These are phyloP conservation scores for Hypocreales sp. DNA, from an alignment of 2,329 filamentous ascomycete species.

Conservation along the genomic window DNA sequence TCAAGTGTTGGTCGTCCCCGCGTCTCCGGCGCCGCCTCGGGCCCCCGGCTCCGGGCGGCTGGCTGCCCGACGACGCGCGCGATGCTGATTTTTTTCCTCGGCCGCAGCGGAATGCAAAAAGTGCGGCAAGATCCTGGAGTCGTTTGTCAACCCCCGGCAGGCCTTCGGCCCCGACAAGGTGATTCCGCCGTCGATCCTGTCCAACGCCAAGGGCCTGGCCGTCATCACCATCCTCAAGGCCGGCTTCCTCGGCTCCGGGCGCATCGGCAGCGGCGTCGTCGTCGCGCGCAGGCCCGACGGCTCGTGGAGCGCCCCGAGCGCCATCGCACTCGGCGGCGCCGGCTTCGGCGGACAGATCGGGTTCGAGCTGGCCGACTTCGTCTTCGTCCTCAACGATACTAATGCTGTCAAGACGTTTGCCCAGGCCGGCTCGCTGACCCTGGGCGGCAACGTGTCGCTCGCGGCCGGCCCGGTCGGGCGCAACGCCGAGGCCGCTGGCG, in stretches of 20 bases:
- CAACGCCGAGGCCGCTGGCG: conserved; percentile 91
- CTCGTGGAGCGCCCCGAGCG: conserved; percentile 66
- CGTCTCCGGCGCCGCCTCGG: not conserved
- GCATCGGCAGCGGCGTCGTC: conserved; percentile 70
- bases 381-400: conserved; percentile 93
- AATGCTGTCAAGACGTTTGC: conserved; percentile 86
- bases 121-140: conserved; percentile 85
- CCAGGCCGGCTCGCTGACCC: conserved; percentile 76
- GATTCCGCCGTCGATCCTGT: conserved; percentile 80
- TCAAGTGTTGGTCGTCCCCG: conserved; percentile 46
- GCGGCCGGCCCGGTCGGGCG: conserved; percentile 86
- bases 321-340: conserved; percentile 66
- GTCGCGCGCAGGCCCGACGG: conserved; percentile 66
- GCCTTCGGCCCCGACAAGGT: conserved; percentile 93
- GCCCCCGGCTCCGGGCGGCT: conserved; percentile 6
- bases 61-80: too few species aligned
- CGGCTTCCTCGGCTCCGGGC: conserved; percentile 68
- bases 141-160: conserved; percentile 88
- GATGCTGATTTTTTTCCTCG: too few species aligned
- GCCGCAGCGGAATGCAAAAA: conserved; percentile 85
- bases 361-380: conserved; percentile 83
- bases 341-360: conserved; percentile 79
- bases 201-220: conserved; percentile 81
- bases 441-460: conserved; percentile 92
- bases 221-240: conserved; percentile 79